A percentile compares a stretch with the other conserved stretches of the same genome.
Evolutionary conservation across 2,329 filamentous ascomycete genomes (phyloP).

Genomic region (Fusarium chlamydosporum): DNA sequence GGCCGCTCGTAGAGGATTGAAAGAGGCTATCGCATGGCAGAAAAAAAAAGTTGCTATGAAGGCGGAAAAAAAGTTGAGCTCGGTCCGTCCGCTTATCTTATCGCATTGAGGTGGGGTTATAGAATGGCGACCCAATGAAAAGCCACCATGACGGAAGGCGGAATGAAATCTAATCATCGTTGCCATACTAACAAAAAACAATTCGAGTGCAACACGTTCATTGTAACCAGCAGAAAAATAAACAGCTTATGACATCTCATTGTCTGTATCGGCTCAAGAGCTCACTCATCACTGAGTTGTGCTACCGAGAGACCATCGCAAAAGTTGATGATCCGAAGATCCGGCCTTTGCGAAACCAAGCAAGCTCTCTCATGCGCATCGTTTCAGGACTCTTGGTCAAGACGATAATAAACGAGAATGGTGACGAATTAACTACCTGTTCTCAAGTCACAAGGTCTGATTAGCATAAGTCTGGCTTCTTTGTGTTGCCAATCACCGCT

Average conservation of each 20-base stretch:
- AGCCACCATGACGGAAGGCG: conserved; percentile 8
- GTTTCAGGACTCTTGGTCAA: conserved; percentile 11
- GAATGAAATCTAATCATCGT: conserved; percentile 9
- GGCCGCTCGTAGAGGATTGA: conserved; percentile 46
- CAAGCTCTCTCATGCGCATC: conserved; percentile 8
- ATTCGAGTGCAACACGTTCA: background rate
- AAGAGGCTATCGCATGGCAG: conserved; percentile 50
- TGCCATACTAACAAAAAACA: background rate
- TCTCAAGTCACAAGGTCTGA: conserved; percentile 38
- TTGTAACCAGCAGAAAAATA: background rate
- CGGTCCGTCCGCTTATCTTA: conserved; percentile 26
- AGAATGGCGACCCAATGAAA: conserved; percentile 28
- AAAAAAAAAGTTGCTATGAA: conserved; percentile 45
- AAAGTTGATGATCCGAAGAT: background rate
- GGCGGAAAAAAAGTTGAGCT: conserved; percentile 49
- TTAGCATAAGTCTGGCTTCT: conserved; percentile 21
- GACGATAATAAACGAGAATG: conserved; percentile 31
- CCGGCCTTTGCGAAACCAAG: conserved; percentile 10
- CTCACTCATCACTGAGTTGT: background rate
- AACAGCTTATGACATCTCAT: background rate
- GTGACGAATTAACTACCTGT: conserved; percentile 38
- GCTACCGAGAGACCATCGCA: background rate
- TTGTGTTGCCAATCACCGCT: conserved; percentile 40
- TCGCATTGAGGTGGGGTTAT: conserved; percentile 4
- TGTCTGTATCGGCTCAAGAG: background rate